Percentiles rank a stretch among this genome's conserved stretches.
Evolutionary conservation across 306 rosid species (phyloP).

Genomic region (Cucumis hystrix): DNA sequence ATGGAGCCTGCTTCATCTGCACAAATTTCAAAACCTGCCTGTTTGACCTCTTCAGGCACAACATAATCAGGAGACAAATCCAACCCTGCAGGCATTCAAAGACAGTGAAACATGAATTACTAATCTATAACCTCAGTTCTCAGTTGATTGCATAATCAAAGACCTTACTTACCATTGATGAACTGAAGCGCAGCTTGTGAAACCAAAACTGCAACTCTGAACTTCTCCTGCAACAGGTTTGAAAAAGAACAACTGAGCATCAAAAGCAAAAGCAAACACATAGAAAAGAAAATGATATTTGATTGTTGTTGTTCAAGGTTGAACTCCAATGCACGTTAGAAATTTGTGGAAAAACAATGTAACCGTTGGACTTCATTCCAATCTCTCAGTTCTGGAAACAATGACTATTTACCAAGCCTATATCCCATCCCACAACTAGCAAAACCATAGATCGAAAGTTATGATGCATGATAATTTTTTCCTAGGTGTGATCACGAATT

Average conservation of each 20-base stretch:
- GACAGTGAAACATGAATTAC: slow-evolving; percentile 5
- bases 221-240: slow-evolving; percentile 63
- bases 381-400: neutral
- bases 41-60: slow-evolving; percentile 70
- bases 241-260: neutral
- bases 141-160: neutral
- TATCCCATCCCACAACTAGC: neutral
- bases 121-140: neutral
- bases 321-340: neutral
- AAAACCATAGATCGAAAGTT: neutral
- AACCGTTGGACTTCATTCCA: neutral
- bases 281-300: neutral
- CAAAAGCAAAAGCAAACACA: neutral
- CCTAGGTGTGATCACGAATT: neutral
- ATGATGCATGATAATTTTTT: neutral
- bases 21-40: slow-evolving; percentile 74
- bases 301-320: neutral
- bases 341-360: neutral
- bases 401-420: neutral
- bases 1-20: slow-evolving; percentile 71
- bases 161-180: slow-evolving; percentile 65
- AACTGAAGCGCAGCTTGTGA: slow-evolving; percentile 99
- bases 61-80: slow-evolving; percentile 52
- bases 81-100: slow-evolving; percentile 38
- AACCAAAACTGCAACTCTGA: slow-evolving; percentile 96